Evolutionary conservation across 2,329 filamentous ascomycete species (phyloP).

Genomic region (Alternaria metachromatica): DNA sequence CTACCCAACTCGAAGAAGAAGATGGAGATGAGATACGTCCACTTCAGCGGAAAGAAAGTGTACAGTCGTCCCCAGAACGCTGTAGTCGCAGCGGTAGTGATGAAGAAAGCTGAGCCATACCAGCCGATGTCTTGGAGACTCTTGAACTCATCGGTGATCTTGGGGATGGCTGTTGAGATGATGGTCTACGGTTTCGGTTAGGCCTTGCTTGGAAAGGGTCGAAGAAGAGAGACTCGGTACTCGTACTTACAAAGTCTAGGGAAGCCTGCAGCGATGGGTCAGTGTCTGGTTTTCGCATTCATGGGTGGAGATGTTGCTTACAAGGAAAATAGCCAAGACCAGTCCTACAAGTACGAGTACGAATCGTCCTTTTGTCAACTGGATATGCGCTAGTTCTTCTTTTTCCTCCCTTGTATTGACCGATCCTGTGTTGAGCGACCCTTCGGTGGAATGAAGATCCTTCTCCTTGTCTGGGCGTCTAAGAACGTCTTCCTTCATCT

Average conservation of each 20-base stretch:
- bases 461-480: not conserved
- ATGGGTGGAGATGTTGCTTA: not conserved
- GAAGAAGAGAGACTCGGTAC: not conserved
- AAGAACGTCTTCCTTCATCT: not conserved
- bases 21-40: conserved; percentile 13
- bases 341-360: conserved; percentile 1
- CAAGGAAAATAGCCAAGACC: conserved; percentile 5
- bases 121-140: conserved; percentile 39
- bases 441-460: not conserved
- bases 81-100: conserved; percentile 19
- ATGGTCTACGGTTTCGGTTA: conserved; percentile 4
- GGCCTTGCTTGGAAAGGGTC: not conserved
- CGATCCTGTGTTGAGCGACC: not conserved
- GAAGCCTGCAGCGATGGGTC: not conserved
- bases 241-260: conserved; percentile 4
- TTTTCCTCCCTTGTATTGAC: not conserved
- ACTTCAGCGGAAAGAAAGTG: conserved; percentile 23
- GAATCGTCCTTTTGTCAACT: not conserved
- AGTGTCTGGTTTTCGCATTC: not conserved
- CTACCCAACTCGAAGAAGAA: conserved; percentile 5
- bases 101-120: conserved; percentile 42
- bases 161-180: conserved; percentile 40
- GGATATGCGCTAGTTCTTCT: not conserved
- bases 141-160: conserved; percentile 41
- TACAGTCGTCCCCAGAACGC: conserved; percentile 21